These are phyloP conservation scores for Mesembryanthemum crystallinum DNA, from an alignment of 148 eudicot genomes.

Conservation along the genomic window DNA sequence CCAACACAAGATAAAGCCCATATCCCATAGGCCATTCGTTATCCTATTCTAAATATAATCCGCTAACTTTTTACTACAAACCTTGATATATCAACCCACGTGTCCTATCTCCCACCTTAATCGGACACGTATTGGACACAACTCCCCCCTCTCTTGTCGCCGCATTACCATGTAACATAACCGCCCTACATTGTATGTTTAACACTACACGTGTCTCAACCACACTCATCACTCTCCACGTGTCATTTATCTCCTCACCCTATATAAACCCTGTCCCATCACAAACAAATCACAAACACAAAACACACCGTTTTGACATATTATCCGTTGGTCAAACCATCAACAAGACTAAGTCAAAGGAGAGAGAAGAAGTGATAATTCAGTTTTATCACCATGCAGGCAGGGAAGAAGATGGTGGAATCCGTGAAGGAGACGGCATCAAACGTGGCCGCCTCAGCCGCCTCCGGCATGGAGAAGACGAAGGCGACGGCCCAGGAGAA, in stretches of 20 bases:
- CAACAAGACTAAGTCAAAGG: too few species aligned
- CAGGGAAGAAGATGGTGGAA: slow-evolving; percentile 54
- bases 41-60: too few species aligned
- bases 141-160: neutral
- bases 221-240: neutral
- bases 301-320: neutral
- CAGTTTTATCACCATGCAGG: slow-evolving; percentile 41
- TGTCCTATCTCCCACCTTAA: neutral
- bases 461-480: slow-evolving; percentile 61
- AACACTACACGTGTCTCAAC: neutral
- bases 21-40: too few species aligned
- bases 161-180: too few species aligned
- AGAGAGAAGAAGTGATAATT: too few species aligned
- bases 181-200: too few species aligned
- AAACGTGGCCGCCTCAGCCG: slow-evolving; percentile 56
- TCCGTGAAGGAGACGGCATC: slow-evolving; percentile 58
- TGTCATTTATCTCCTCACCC: neutral
- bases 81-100: too few species aligned
- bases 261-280: neutral
- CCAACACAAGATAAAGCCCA: too few species aligned
- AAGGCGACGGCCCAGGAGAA: slow-evolving; percentile 59
- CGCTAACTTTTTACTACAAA: too few species aligned
- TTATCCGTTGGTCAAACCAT: too few species aligned
- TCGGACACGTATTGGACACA: neutral
- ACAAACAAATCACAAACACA: neutral